Conservation (phyloP, 2,329 filamentous ascomycete genomes). For the Epichloe baconii region DNA sequence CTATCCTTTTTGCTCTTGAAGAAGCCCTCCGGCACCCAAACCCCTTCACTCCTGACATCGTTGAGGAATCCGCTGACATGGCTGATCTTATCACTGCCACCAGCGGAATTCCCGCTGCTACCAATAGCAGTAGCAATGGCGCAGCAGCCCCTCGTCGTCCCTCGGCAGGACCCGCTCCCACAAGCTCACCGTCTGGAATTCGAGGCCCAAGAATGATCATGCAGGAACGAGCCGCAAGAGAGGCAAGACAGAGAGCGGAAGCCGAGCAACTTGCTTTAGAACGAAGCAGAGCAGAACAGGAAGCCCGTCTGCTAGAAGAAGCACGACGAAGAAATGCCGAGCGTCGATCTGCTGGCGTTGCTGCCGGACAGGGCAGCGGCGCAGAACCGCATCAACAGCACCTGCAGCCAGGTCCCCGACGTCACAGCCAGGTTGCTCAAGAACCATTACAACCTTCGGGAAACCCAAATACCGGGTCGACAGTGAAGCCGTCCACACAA, state of each 20-base stretch:
- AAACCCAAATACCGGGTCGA: conserved; percentile 2
- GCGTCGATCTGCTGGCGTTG: conserved; percentile 42
- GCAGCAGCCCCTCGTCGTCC: conserved; percentile 29
- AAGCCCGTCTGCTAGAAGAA: conserved; percentile 41
- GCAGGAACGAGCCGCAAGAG: conserved; percentile 69
- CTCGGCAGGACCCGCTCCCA: conserved; percentile 35
- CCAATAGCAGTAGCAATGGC: conserved; percentile 37
- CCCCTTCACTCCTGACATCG: conserved; percentile 67
- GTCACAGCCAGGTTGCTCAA: conserved; percentile 15
- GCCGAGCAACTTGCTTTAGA: conserved; percentile 42
- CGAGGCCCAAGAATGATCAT: conserved; percentile 83
- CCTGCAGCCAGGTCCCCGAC: conserved; percentile 18
- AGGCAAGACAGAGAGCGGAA: conserved; percentile 56
- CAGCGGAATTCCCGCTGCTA: conserved; percentile 38
- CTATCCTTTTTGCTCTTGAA: conserved; percentile 91
- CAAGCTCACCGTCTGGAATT: conserved; percentile 51
- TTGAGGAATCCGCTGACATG: conserved; percentile 88
- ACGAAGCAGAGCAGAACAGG: conserved; percentile 44
- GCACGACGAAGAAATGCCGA: conserved; percentile 45
- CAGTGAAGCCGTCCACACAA: conserved; percentile 8
- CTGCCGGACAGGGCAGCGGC: conserved; percentile 21
- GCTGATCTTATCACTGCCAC: conserved; percentile 58
- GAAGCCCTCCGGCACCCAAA: conserved; percentile 76
- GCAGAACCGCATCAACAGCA: conserved; percentile 16
- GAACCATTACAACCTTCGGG: conserved; percentile 13